phyloP scores from a whole-genome alignment of 2,329 filamentous ascomycete genomes.

The Chaetomium sp. region DNA sequence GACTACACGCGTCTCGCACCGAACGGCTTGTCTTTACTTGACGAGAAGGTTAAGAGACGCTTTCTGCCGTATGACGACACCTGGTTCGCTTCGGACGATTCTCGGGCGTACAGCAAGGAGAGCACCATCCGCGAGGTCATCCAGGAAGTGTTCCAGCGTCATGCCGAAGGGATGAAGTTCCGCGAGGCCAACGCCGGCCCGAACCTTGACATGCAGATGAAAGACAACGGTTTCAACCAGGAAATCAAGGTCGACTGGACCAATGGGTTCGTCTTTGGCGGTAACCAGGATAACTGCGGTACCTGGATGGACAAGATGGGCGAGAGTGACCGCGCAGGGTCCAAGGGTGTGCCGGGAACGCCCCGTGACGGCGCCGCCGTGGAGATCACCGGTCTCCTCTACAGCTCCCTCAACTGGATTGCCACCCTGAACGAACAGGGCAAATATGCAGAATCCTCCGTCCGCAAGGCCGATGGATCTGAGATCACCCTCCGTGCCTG shows the following conservation, averaged over 20 bases:
- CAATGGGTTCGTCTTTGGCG: conserved; percentile 86
- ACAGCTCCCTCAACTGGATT: conserved; percentile 83
- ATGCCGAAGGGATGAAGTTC: conserved; percentile 86
- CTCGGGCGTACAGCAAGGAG: conserved; percentile 75
- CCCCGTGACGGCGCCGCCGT: conserved; percentile 91
- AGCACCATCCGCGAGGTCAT: conserved; percentile 85
- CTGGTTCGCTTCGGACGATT: conserved; percentile 78
- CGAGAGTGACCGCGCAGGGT: conserved; percentile 85
- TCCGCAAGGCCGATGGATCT: conserved; percentile 56
- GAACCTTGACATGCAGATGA: conserved; percentile 87
- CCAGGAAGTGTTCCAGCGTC: conserved; percentile 86
- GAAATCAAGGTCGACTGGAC: conserved; percentile 87
- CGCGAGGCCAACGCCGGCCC: conserved; percentile 91
- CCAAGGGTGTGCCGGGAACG: conserved; percentile 91
- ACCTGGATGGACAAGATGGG: conserved; percentile 99
- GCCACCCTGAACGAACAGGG: conserved; percentile 59
- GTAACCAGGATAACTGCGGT: conserved; percentile 89
- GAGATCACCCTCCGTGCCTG: conserved; percentile 68
- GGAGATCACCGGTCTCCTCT: conserved; percentile 89
- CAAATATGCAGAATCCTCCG: conserved; percentile 65
- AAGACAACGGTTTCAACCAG: conserved; percentile 82
- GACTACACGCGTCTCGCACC: conserved; percentile 83
- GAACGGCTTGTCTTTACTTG: conserved; percentile 64
- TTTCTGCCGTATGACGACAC: conserved; percentile 95
- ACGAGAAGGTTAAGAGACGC: conserved; percentile 70